phyloP scores from a whole-genome alignment of 2,329 filamentous ascomycete genomes.

The Cryphonectria naterciae region DNA sequence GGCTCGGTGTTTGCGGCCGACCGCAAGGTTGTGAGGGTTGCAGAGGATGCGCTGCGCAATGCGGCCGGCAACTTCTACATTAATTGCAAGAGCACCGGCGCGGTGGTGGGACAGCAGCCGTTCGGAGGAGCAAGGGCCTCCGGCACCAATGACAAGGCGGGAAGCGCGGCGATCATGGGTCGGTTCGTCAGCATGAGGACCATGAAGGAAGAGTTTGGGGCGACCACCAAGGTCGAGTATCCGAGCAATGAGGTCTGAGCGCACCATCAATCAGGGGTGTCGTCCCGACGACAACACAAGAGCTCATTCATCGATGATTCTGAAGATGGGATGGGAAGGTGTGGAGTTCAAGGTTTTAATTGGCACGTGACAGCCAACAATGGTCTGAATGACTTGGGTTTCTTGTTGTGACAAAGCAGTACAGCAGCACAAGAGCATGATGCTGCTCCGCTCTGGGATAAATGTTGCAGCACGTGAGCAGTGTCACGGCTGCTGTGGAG shows the following conservation, averaged over 20 bases:
- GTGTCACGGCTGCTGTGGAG: not conserved
- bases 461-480: slow-evolving; percentile 19
- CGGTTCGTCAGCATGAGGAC: slow-evolving; percentile 56
- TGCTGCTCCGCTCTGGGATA: not conserved
- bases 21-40: slow-evolving; percentile 51
- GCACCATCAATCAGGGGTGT: slow-evolving; percentile 6
- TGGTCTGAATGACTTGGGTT: not conserved
- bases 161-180: slow-evolving; percentile 52
- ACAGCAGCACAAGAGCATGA: not conserved
- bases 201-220: slow-evolving; percentile 72
- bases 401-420: not conserved
- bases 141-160: slow-evolving; percentile 71
- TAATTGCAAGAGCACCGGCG: slow-evolving; percentile 65
- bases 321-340: not conserved
- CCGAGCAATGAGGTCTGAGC: slow-evolving; percentile 69
- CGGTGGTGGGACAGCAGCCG: slow-evolving; percentile 73
- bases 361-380: slow-evolving; percentile 3
- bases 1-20: slow-evolving; percentile 56
- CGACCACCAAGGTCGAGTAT: slow-evolving; percentile 66
- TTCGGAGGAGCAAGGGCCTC: slow-evolving; percentile 71
- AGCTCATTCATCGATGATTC: not conserved
- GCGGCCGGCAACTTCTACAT: slow-evolving; percentile 62
- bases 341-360: not conserved
- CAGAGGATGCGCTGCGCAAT: slow-evolving; percentile 55
- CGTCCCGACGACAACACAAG: too few relatives aligned